Base-by-base conservation (phyloP, 1,139 yeast species). In the Suhomyces kunorum region DNA sequence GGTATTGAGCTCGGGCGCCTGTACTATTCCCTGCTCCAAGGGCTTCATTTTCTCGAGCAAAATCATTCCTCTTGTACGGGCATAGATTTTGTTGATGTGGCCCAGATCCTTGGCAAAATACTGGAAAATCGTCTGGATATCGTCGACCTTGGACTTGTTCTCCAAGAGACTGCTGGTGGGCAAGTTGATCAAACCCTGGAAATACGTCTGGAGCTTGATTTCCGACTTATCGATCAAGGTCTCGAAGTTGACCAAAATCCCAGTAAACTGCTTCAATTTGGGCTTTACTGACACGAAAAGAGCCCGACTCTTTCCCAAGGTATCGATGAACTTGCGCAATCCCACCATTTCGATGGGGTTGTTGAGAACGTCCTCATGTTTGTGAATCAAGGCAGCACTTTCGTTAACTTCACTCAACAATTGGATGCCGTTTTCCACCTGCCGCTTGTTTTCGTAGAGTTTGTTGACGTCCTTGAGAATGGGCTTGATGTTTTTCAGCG, bases 401-500 rank as follows among this genome's bases (percentile, higher is more conserved):
- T 73, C 79, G 51, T 82, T 80, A 17, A 88, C 87, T 8, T 74
- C 83, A 34, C 73, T 74, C 7, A 87, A 78, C 1, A 86, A 71
- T 29, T 62, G 64, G 36, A 86, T 61, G 5, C 89, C 83, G 17
- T 74, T 69, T 37, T 81, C 83, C 22, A 87, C 75, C 50, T 81
- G 84, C 30, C 66, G 58, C 52, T 82, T 82, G 48, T 78, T 74
- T 1, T 70, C 61, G 20, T 78, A 77, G 39, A 87, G 62, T 42
- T 71, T 68, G 45, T 78, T 78, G 32, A 87, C 86, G 43, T 80
- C 79, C 13, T 74, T 71, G 30, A 87, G 69, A 32, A 88, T 80
- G 0, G 97, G 97, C 40, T 78, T 74, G 52, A 88, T 80, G 22
- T 83, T 74, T 31, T 68, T 61, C 47, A 83, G 81, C 0, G 95